Percentiles rank a stretch among this genome's conserved stretches.
Conservation (phyloP, 768 basidiomycete species). For the Boletus coccyginus region DNA sequence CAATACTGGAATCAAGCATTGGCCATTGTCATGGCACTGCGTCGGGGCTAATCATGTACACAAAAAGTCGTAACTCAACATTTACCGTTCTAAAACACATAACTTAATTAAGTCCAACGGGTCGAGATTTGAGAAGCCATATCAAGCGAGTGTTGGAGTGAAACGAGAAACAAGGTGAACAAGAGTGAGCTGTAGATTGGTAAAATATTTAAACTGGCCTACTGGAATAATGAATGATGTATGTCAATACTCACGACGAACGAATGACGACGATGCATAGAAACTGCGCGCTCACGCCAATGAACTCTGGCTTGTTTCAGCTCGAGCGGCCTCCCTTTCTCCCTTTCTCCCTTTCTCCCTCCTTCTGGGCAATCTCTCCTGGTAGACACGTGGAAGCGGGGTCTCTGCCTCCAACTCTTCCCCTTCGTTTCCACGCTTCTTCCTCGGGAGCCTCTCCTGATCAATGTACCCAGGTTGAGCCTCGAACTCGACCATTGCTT, state of each 20-base stretch:
- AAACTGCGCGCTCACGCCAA: neutral
- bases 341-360: neutral
- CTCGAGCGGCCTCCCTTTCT: neutral
- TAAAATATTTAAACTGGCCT: too few species aligned
- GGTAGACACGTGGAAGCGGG: neutral
- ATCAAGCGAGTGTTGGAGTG: neutral
- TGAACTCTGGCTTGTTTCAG: neutral
- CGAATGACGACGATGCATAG: neutral
- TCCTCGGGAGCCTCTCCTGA: neutral
- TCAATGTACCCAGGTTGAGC: neutral
- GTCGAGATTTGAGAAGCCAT: neutral
- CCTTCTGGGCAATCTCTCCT: slow-evolving; percentile 4
- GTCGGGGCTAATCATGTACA: too few species aligned
- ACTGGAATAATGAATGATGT: neutral
- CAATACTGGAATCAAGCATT: too few species aligned
- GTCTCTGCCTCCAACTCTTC: neutral
- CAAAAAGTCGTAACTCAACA: neutral
- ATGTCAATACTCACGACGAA: neutral
- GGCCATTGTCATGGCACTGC: too few species aligned
- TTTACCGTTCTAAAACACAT: neutral
- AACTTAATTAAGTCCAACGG: neutral
- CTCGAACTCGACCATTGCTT: neutral
- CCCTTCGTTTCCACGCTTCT: neutral
- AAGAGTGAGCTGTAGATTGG: too few species aligned
- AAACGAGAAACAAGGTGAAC: neutral